Evolutionary conservation across 257 asterid genomes (phyloP).

Genomic region (Penstemon davidsonii): DNA sequence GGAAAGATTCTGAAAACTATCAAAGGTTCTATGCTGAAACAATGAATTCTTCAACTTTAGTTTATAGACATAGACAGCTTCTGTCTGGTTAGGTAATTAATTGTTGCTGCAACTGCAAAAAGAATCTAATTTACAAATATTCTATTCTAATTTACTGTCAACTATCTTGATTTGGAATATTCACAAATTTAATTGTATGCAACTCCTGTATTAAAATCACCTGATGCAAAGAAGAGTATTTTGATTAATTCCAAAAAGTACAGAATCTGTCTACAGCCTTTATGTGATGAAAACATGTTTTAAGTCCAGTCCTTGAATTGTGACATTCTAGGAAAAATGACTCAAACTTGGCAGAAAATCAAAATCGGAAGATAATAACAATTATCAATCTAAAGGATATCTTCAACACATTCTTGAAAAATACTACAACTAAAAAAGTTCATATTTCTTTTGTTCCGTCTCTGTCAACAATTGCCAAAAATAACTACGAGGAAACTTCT

Average conservation of each 20-base stretch:
- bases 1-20: not conserved
- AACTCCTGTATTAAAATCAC: not conserved
- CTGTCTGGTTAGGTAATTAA: not conserved
- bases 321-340: not conserved
- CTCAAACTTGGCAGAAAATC: not conserved
- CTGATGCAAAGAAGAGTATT: too few species aligned
- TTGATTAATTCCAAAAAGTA: not conserved
- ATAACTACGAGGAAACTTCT: too few species aligned
- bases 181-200: not conserved
- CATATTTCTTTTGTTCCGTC: too few species aligned
- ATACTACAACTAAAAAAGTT: too few species aligned
- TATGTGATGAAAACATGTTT: too few species aligned
- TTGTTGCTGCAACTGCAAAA: not conserved
- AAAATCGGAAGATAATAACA: too few species aligned
- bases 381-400: too few species aligned
- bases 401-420: too few species aligned
- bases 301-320: not conserved
- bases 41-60: not conserved
- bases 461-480: too few species aligned
- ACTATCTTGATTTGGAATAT: too few species aligned
- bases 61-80: not conserved
- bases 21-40: constrained; percentile 6
- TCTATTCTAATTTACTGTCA: not conserved
- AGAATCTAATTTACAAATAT: not conserved
- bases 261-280: not conserved